Evolutionary conservation across 2,329 filamentous ascomycete species (phyloP), one percentile per base, ranked within the genome.

Genomic region (Chrysoporthe cubensis): DNA sequence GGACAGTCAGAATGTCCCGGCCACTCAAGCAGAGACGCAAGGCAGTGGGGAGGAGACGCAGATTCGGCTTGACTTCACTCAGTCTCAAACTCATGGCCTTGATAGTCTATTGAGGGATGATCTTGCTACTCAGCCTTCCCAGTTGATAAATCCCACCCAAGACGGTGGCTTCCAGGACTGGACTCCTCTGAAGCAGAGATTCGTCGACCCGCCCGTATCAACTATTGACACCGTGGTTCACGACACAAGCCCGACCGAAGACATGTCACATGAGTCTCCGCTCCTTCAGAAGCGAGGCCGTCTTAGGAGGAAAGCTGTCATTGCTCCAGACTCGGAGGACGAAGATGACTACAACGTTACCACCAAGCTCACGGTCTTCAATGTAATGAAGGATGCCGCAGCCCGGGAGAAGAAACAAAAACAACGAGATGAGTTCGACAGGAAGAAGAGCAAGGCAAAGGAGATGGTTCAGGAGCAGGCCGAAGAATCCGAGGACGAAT

Each of bases 401-500:
- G 84, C 81, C 70, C 80, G 81, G 73, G 79, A 84, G 74, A 87
- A 87, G 73, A 83, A 85, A 63, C 80, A 81, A 6, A 75, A 75
- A 9, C 74, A 76, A 61, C 75, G 77, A n/a, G 82, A 85, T 18
- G 82, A 84, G 1, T 97, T 94, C 73, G 87, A 97, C 80, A 92
- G 91, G 78, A 94, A 93, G 79, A 94, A 91, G 77, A 96, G 93
- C 80, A 90, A 92, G 76, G 95, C 94, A 0, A 94, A 90, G 74
- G 90, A 91, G 34, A 92, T 97, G 86, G 85, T 99, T 48, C 88
- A 98, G 72, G 96, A 97, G 72, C 94, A 97, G 76, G 95, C 96
- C 69, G 93, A 97, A 74, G 96, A 99, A 80, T 99, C 96, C 0
- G 96, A 99, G 76, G 96, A 99, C 76, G 96, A 99, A 78, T 99